A percentile compares a stretch with the other conserved stretches of the same genome.
Evolutionary conservation across 2,329 filamentous ascomycete species (phyloP).

Genomic region (Beauveria sp.): DNA sequence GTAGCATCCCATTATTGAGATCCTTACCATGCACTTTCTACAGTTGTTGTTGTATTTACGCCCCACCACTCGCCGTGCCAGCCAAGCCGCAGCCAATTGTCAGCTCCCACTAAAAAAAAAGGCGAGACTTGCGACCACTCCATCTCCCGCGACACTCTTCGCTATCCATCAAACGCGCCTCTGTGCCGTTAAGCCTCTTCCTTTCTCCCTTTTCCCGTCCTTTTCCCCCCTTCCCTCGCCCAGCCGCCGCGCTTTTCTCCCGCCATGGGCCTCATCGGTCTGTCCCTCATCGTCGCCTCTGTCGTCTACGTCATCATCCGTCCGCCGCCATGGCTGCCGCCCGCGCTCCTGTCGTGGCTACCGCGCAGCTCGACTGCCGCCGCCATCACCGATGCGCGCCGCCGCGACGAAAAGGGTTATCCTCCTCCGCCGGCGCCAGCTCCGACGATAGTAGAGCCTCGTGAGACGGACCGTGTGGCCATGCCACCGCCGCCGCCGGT

Average conservation of each 20-base stretch:
- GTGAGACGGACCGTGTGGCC: constrained; percentile 22
- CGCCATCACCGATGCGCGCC: not conserved
- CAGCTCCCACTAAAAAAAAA: not conserved
- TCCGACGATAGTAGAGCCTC: constrained; percentile 3
- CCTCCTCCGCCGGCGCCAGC: constrained; percentile 5
- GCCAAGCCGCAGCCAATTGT: not conserved
- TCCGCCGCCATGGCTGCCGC: constrained; percentile 40
- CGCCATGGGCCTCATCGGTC: constrained; percentile 48
- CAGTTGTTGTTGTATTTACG: not conserved
- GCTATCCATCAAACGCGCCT: constrained; percentile 1
- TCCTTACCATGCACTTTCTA: no score
- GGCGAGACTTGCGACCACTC: no score
- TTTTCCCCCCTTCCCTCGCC: not conserved
- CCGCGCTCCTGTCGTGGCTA: constrained; percentile 12
- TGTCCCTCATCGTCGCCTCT: constrained; percentile 56
- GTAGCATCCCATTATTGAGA: no score
- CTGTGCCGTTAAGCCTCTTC: not conserved
- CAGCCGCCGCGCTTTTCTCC: not conserved
- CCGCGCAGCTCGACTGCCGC: not conserved
- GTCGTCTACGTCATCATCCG: constrained; percentile 50
- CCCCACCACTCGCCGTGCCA: not conserved
- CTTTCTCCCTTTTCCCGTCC: not conserved
- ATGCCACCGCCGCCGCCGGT: constrained; percentile 14
- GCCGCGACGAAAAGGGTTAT: not conserved
- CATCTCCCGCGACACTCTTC: no score